Conservation (phyloP, 2,329 filamentous ascomycete genomes). For the Aspergillus thermomutatus region DNA sequence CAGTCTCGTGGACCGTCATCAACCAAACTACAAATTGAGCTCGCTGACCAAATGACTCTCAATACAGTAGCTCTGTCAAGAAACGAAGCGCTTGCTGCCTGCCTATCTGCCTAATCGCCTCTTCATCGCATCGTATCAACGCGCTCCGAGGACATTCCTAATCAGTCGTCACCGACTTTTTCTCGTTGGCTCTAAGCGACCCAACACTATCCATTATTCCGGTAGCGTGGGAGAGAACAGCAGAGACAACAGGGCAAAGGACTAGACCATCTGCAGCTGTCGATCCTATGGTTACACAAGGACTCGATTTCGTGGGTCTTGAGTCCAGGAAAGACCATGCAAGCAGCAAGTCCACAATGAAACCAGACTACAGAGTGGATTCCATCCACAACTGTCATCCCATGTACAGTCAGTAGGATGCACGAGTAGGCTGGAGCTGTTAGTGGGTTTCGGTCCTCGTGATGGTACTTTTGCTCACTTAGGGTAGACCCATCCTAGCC, state of each 20-base stretch:
- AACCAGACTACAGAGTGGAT: not conserved
- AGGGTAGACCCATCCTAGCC: not conserved
- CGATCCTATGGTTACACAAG: constrained; percentile 1
- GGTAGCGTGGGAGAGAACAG: not conserved
- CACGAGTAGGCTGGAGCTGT: not conserved
- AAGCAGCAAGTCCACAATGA: not conserved
- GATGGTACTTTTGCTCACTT: not conserved
- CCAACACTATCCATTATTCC: not conserved
- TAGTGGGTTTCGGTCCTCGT: not conserved
- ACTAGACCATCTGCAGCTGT: constrained; percentile 1
- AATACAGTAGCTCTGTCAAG: not conserved
- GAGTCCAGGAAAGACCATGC: not conserved
- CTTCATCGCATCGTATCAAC: not conserved
- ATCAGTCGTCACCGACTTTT: not conserved
- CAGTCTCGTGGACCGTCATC: not conserved
- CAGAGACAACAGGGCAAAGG: not conserved
- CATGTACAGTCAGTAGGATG: not conserved
- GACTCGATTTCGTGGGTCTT: not conserved
- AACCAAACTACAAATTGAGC: not conserved
- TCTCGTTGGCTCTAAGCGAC: not conserved
- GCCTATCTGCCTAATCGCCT: not conserved
- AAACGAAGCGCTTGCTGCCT: not conserved
- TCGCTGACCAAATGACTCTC: not conserved
- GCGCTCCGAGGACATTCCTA: not conserved
- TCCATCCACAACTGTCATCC: not conserved